Conservation (phyloP, 208 protist species). For the Crithidia bombi region DNA sequence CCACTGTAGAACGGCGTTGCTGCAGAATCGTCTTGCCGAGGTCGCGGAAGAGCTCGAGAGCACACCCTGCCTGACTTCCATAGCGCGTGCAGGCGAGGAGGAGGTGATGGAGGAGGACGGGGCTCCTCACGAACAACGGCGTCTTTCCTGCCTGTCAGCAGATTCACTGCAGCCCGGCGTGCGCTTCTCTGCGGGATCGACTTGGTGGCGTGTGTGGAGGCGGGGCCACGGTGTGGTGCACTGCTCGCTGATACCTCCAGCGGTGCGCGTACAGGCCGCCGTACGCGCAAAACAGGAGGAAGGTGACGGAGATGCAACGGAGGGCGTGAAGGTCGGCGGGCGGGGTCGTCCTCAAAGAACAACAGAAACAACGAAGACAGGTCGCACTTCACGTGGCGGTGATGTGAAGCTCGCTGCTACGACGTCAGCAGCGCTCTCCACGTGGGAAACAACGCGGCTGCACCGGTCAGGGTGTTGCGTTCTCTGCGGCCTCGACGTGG, state of each 20-base stretch:
- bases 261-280: constrained; percentile 3
- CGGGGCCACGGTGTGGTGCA: constrained; percentile 21
- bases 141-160: not conserved
- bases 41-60: constrained; percentile 16
- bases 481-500: constrained; percentile 71
- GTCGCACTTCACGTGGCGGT: no score
- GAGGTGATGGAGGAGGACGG: not conserved
- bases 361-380: no score
- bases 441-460: not conserved
- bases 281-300: not conserved
- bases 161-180: not conserved
- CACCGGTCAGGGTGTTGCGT: constrained; percentile 48
- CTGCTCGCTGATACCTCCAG: constrained; percentile 16
- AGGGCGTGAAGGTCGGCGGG: no score
- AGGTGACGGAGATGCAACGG: no score
- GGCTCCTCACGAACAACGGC: not conserved
- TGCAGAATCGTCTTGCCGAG: constrained; percentile 8
- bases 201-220: constrained; percentile 14
- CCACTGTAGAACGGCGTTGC: not conserved
- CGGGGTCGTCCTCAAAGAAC: no score
- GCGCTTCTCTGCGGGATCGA: no score
- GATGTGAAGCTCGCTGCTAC: no score
- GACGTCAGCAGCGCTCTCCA: no score
- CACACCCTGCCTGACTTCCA: constrained; percentile 23
- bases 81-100: not conserved